A percentile compares a stretch with the other conserved stretches of the same genome.
Evolutionary conservation across 176 grass and related monocot species (phyloP).

Genomic region (Aegilops sharonensis): DNA sequence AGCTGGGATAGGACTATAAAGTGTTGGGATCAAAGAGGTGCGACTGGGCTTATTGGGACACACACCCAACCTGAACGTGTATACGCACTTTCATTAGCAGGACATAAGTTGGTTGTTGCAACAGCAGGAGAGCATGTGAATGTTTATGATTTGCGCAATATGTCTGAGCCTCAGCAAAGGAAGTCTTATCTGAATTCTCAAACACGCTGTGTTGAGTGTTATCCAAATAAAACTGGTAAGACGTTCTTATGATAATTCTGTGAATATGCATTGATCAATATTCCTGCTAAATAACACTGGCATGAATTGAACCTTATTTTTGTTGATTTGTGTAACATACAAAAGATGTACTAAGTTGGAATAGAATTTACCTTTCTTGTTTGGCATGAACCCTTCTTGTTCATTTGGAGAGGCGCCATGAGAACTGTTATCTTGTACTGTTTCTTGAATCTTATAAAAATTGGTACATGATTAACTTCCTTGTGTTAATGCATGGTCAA

Average conservation of each 20-base stretch:
- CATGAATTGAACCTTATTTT: neutral
- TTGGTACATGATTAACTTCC: neutral
- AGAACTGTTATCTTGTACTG: neutral
- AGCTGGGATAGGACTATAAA: conserved; percentile 76
- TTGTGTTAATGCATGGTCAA: conserved; percentile 3
- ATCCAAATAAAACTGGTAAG: conserved; percentile 63
- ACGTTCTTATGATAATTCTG: neutral
- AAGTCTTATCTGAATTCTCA: conserved; percentile 56
- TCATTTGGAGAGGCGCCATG: neutral
- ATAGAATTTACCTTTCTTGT: neutral
- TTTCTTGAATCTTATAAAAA: conserved; percentile 7
- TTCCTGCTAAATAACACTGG: neutral
- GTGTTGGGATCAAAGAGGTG: conserved; percentile 70
- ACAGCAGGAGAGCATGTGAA: conserved; percentile 67
- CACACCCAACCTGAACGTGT: conserved; percentile 54
- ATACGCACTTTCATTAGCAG: conserved; percentile 54
- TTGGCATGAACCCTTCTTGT: conserved; percentile 16
- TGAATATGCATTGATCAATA: neutral
- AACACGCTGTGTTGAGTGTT: conserved; percentile 68
- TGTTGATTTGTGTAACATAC: neutral
- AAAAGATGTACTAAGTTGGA: neutral
- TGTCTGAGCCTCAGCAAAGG: conserved; percentile 60
- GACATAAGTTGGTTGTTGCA: conserved; percentile 59
- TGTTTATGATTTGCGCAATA: conserved; percentile 65
- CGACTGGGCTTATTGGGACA: conserved; percentile 42